These are phyloP conservation scores for Knoxia roxburghii DNA, from an alignment of 257 asterid genomes.

Conservation along the genomic window DNA sequence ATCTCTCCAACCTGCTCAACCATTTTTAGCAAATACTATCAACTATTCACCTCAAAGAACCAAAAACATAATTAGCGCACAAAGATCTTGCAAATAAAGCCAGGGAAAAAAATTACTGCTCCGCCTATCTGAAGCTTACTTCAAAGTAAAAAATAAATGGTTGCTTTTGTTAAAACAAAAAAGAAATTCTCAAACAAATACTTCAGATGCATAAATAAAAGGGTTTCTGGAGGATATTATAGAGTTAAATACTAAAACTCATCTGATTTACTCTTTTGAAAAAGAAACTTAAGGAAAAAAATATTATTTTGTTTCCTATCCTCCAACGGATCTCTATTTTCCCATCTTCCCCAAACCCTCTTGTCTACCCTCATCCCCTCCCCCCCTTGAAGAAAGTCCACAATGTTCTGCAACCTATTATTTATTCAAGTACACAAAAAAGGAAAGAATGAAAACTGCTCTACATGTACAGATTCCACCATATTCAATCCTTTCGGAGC, in stretches of 20 bases:
- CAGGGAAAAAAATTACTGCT: neutral
- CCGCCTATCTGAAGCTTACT: neutral
- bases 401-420: neutral
- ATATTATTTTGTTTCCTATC: too few species aligned
- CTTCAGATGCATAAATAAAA: neutral
- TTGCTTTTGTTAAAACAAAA: neutral
- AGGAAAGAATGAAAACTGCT: neutral
- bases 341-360: neutral
- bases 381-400: neutral
- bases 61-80: neutral
- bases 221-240: neutral
- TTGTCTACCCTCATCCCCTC: neutral
- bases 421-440: too few species aligned
- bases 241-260: too few species aligned
- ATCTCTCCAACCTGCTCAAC: slow-evolving; percentile 7
- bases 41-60: neutral
- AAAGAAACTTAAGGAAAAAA: too few species aligned
- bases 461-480: too few species aligned
- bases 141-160: neutral
- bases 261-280: too few species aligned
- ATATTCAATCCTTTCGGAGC: too few species aligned
- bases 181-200: too few species aligned
- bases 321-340: too few species aligned
- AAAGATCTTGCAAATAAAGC: neutral
- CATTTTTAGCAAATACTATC: neutral